Base-by-base conservation (phyloP, 371 early-diverging fungal genomes). In the Mortierella sp. region DNA sequence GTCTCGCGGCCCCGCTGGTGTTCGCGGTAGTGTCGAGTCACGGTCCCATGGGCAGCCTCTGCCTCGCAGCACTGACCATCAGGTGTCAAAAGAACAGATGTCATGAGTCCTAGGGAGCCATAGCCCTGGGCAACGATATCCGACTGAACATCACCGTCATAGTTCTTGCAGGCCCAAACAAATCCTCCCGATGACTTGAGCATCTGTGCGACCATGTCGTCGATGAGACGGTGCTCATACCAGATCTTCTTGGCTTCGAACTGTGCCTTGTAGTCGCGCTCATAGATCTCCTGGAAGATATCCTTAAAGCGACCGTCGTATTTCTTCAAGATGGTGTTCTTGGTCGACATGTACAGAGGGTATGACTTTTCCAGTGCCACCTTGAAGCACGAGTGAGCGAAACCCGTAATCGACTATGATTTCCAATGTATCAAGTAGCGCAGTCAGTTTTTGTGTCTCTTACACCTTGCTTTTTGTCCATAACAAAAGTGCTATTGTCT, bases 141-240 rank as follows among this genome's bases (percentile, higher is more conserved):
- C 51, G 97, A 97, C 87, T 97, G 96, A 16, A 97, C 97, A 90
- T 96, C 96, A 78, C 97, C 97, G 85, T 97, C 96, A 86, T 97
- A 97, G 93, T 98, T 98, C 91, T 97, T 97, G 90, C 94, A 94
- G 0, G 98, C 98, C 95, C 97, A 97, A 16, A 98, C 95, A 75
- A 97, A 97, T 21, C 97, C 97, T 58, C 98, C 98, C 76, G 93
- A 90, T 78, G 96, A 96, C 90, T 98, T 98, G 83, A 98, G 90
- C 70, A 95, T 96, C 90, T 97, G 97, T n/a, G 98, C 98, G 78
- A 98, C 98, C 97, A 98, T 98, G 87, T 98, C 98, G 89, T 98
- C 98, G 82, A 98, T 97, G 75, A 98, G 91, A 70, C 96, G 95
- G 88, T 98, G 98, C 89, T 98, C 98, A 85, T 98, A 98, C 96